Evolutionary conservation across 2,329 filamentous ascomycete genomes (phyloP).

Genomic region (Sporothrix curviconia): DNA sequence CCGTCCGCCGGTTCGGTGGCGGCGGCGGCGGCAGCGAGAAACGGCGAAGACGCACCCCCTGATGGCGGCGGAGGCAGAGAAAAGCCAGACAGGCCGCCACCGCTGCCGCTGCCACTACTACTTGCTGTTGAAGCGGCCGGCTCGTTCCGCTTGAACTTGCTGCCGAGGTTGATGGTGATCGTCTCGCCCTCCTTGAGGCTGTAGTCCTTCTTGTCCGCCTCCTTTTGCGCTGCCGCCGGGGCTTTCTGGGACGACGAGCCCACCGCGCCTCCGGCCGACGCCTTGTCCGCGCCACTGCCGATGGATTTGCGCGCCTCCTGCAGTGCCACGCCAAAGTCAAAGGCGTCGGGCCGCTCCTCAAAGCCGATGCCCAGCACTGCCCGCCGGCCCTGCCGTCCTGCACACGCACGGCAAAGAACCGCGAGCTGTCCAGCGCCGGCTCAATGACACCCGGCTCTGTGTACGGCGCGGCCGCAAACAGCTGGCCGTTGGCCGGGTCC

Average conservation of each 20-base stretch:
- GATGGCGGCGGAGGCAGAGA: conserved; percentile 66
- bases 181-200: conserved; percentile 86
- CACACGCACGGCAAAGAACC: conserved; percentile 80
- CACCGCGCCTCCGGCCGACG: conserved; percentile 37
- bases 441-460: conserved; percentile 60
- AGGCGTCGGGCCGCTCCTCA: conserved; percentile 77
- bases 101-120: conserved; percentile 12
- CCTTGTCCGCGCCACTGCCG: conserved; percentile 9
- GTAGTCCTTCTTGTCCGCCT: conserved; percentile 63
- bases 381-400: conserved; percentile 69
- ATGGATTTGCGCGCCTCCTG: conserved; percentile 70
- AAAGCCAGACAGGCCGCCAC: conserved; percentile 47
- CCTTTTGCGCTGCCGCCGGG: background rate
- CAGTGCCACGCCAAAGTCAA: conserved; percentile 75
- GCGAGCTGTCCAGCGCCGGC: conserved; percentile 68
- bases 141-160: conserved; percentile 42
- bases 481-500: conserved; percentile 61
- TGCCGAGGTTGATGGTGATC: conserved; percentile 71
- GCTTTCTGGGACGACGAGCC: background rate
- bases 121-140: conserved; percentile 24
- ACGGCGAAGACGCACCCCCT: conserved; percentile 31
- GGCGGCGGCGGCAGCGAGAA: conserved; percentile 56
- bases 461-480: conserved; percentile 83
- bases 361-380: conserved; percentile 80
- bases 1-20: conserved; percentile 42